Conservation (phyloP, 2,329 filamentous ascomycete genomes). For the Pleomassaria siparia region DNA sequence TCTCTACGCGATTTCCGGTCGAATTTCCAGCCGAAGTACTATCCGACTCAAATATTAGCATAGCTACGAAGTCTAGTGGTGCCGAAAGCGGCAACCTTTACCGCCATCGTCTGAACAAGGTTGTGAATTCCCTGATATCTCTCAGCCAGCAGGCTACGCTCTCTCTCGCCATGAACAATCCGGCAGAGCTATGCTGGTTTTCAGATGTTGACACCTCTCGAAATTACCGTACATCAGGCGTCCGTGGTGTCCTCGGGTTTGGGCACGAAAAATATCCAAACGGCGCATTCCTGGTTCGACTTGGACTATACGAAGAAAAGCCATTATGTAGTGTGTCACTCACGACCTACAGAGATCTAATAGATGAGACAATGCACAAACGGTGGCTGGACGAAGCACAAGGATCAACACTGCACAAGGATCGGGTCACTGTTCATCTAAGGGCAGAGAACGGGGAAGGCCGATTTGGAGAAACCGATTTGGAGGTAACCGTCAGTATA, state of each 20-base stretch:
- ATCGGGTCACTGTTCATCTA: not conserved
- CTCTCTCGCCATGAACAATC: not conserved
- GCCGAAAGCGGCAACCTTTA: conserved; percentile 1
- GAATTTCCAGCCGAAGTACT: not conserved
- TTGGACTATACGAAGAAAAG: conserved; percentile 2
- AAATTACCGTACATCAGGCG: not conserved
- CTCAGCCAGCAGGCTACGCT: not conserved
- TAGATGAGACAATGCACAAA: not conserved
- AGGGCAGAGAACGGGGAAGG: not conserved
- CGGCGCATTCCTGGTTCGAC: not conserved
- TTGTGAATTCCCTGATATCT: not conserved
- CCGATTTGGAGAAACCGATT: not conserved
- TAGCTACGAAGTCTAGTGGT: not conserved
- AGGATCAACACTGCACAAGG: not conserved
- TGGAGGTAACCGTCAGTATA: not conserved
- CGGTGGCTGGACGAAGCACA: not conserved
- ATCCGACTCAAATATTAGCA: not conserved
- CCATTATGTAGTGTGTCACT: not conserved
- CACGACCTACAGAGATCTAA: not conserved
- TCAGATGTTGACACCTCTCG: not conserved
- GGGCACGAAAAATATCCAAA: not conserved
- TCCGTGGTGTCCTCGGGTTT: conserved; percentile 1
- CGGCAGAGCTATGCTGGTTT: conserved; percentile 1
- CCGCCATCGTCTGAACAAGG: not conserved
- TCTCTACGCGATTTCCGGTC: not conserved